A percentile compares a stretch with the other conserved stretches of the same genome.
Evolutionary conservation across 495 filamentous ascomycete species (phyloP).

Genomic region (Daldinia vernicosa): DNA sequence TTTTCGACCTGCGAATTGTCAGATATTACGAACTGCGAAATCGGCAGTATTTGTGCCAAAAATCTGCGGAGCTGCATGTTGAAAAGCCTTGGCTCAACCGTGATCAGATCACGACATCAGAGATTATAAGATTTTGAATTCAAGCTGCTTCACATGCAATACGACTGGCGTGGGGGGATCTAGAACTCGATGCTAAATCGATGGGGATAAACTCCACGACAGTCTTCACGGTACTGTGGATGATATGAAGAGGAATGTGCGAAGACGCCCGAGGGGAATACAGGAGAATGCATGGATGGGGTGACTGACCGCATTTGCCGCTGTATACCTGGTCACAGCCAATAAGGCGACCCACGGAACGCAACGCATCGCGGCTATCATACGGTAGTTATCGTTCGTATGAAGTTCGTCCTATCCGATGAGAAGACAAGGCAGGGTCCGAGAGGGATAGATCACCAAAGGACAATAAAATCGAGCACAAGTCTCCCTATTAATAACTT

Average conservation of each 20-base stretch:
- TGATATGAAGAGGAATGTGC: conserved; percentile 1
- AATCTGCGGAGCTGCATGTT: conserved; percentile 15
- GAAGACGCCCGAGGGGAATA: background rate
- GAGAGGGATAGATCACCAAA: conserved; percentile 13
- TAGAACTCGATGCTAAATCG: background rate
- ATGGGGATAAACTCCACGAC: background rate
- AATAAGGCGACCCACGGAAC: conserved; percentile 28
- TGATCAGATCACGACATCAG: background rate
- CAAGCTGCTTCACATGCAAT: background rate
- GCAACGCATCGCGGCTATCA: conserved; percentile 32
- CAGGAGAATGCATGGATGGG: conserved; percentile 3
- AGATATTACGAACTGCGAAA: conserved; percentile 28
- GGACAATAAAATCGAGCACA: conserved; percentile 6
- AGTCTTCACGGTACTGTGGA: background rate
- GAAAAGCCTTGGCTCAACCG: conserved; percentile 3
- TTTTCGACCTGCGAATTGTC: conserved; percentile 28
- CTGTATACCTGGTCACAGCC: conserved; percentile 21
- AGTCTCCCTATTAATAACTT: conserved; percentile 33
- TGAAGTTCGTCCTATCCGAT: conserved; percentile 23
- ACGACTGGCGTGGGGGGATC: background rate
- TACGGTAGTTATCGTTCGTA: conserved; percentile 1
- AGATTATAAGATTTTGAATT: background rate
- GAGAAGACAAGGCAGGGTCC: conserved; percentile 14
- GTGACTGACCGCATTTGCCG: conserved; percentile 31
- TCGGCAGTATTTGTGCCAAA: conserved; percentile 13